phyloP scores from a whole-genome alignment of 371 early-diverging fungal species.

The Nematocida ironsii region DNA sequence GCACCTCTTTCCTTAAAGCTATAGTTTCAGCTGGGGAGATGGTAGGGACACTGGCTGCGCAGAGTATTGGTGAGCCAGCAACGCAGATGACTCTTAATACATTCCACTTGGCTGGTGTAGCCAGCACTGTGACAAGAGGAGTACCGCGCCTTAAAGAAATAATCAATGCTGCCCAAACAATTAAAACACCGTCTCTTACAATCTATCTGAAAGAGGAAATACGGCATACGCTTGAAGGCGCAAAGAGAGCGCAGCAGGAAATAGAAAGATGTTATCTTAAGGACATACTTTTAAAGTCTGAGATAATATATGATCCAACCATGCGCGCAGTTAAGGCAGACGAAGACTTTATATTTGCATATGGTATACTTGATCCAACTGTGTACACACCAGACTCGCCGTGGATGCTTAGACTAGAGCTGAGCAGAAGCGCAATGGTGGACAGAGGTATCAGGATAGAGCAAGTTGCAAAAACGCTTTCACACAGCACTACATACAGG shows the following conservation, averaged over 20 bases:
- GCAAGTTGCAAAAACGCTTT: constrained; percentile 73
- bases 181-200: constrained; percentile 88
- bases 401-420: constrained; percentile 86
- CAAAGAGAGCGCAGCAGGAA: constrained; percentile 81
- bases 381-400: constrained; percentile 69
- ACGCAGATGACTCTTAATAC: constrained; percentile 99
- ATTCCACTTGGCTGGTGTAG: constrained; percentile 98
- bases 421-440: constrained; percentile 78
- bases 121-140: constrained; percentile 93
- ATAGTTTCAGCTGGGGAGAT: constrained; percentile 93
- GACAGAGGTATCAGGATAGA: constrained; percentile 83
- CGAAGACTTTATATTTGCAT: constrained; percentile 73
- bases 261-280: constrained; percentile 86
- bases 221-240: constrained; percentile 76
- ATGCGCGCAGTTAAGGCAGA: constrained; percentile 77
- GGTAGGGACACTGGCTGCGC: constrained; percentile 97
- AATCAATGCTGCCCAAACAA: constrained; percentile 92
- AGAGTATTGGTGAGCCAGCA: constrained; percentile 98
- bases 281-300: constrained; percentile 77
- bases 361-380: constrained; percentile 42
- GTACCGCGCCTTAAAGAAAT: constrained; percentile 99
- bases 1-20: constrained; percentile 79
- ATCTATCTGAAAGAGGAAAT: constrained; percentile 77
- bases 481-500: constrained; percentile 72
- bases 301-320: constrained; percentile 95